These are phyloP conservation scores for Nothophytophthora sp. DNA, from an alignment of 352 stramenopile species.

Conservation along the genomic window DNA sequence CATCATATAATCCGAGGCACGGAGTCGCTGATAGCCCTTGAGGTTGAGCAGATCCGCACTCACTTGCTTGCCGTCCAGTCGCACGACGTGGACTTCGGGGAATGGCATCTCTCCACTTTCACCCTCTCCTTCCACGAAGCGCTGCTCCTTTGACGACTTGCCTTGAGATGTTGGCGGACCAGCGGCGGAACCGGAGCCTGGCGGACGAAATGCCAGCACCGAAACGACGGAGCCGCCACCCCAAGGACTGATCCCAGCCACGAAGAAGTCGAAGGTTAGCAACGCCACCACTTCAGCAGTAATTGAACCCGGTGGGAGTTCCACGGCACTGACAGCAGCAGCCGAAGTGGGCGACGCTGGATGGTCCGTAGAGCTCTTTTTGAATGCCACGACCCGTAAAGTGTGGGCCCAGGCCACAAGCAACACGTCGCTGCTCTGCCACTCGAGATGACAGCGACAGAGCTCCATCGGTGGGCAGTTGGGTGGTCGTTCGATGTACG, in stretches of 20 bases:
- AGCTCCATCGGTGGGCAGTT: constrained; percentile 85
- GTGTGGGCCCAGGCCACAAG: constrained; percentile 81
- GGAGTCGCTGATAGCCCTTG: constrained; percentile 71
- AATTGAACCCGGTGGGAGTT: constrained; percentile 29
- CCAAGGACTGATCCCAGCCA: constrained; percentile 77
- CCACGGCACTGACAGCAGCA: constrained; percentile 23
- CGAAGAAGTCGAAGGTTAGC: constrained; percentile 85
- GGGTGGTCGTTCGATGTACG: constrained; percentile 78
- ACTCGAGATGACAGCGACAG: constrained; percentile 79
- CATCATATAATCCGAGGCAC: constrained; percentile 84
- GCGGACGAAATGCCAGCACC: constrained; percentile 72
- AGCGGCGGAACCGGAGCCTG: constrained; percentile 36
- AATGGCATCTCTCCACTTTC: constrained; percentile 74
- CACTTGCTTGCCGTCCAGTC: constrained; percentile 87
- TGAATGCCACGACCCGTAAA: constrained; percentile 79
- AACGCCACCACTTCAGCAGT: constrained; percentile 72
- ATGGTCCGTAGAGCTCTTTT: constrained; percentile 31
- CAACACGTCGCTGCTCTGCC: constrained; percentile 57
- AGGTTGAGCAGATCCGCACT: constrained; percentile 79
- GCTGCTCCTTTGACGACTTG: constrained; percentile 44
- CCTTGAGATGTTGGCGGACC: constrained; percentile 17
- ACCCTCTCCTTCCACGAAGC: constrained; percentile 67
- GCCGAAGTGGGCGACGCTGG: constrained; percentile 38
- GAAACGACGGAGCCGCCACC: constrained; percentile 49
- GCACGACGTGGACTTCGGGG: constrained; percentile 87